Evolutionary conservation across 768 basidiomycete genomes (phyloP).

Genomic region (Boletus fagicola): DNA sequence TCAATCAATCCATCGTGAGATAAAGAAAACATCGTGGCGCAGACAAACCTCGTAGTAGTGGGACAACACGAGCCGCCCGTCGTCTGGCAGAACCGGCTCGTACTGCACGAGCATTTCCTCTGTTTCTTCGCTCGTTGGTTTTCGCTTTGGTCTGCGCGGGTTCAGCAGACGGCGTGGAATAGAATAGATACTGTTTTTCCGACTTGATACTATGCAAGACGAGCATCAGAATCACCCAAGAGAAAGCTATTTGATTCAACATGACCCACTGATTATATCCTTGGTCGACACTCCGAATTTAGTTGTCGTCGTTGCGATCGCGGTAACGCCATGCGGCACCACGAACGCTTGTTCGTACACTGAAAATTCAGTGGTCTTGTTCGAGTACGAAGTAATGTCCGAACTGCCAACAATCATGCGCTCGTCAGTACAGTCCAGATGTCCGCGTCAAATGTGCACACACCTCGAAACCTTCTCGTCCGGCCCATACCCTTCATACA

Average conservation of each 20-base stretch:
- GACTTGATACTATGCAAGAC: slow-evolving; percentile 63
- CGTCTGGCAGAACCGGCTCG: slow-evolving; percentile 73
- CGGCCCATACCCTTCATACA: slow-evolving; percentile 73
- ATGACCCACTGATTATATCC: slow-evolving; percentile 75
- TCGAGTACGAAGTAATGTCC: slow-evolving; percentile 54
- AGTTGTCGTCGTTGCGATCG: slow-evolving; percentile 74
- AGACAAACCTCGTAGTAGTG: slow-evolving; percentile 51
- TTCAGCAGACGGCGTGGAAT: slow-evolving; percentile 74
- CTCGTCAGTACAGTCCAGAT: slow-evolving; percentile 19
- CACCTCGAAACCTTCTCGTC: slow-evolving; percentile 77
- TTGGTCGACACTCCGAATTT: slow-evolving; percentile 86
- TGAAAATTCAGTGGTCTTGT: slow-evolving; percentile 51
- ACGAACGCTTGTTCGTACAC: slow-evolving; percentile 68
- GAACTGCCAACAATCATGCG: slow-evolving; percentile 36
- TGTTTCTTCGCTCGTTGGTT: slow-evolving; percentile 70
- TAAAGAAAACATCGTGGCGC: slow-evolving; percentile 19
- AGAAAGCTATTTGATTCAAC: background rate
- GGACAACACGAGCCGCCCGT: slow-evolving; percentile 56
- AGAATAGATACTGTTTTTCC: slow-evolving; percentile 68
- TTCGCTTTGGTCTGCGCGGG: slow-evolving; percentile 77
- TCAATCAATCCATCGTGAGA: background rate
- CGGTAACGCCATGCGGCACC: slow-evolving; percentile 64
- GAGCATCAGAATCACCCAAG: background rate
- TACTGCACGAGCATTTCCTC: slow-evolving; percentile 88
- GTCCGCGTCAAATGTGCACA: slow-evolving; percentile 20